Conservation (phyloP, 2,329 filamentous ascomycete species). For the Hymenotorrendiella dingleyae region DNA sequence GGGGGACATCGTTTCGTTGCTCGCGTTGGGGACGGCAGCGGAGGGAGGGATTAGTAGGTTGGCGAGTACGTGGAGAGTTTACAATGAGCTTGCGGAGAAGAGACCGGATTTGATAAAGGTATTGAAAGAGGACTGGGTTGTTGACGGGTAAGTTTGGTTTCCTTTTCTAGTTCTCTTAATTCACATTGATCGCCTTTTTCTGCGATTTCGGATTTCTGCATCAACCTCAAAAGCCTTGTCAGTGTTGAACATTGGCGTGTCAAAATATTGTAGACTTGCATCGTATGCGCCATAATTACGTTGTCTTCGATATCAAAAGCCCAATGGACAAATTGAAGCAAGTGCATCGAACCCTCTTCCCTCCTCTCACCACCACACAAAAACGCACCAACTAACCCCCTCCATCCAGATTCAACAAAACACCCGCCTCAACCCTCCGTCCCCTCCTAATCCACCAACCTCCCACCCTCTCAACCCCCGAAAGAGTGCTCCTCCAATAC, state of each 20-base stretch:
- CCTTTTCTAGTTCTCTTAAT: too few species aligned
- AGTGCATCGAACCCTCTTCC: too few species aligned
- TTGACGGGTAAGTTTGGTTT: slow-evolving; percentile 35
- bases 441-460: slow-evolving; percentile 52
- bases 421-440: too few species aligned
- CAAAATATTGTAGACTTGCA: too few species aligned
- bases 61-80: slow-evolving; percentile 46
- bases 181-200: too few species aligned
- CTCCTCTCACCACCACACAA: too few species aligned
- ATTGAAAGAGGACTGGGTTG: slow-evolving; percentile 41
- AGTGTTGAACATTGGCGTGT: too few species aligned
- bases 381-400: too few species aligned
- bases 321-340: slow-evolving; percentile 42
- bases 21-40: slow-evolving; percentile 39
- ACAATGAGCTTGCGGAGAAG: slow-evolving; percentile 47
- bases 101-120: slow-evolving; percentile 48
- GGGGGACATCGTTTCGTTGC: slow-evolving; percentile 47
- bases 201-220: too few species aligned
- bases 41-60: slow-evolving; percentile 47
- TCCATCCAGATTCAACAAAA: too few species aligned
- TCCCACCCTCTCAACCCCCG: slow-evolving; percentile 37
- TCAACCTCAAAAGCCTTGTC: too few species aligned
- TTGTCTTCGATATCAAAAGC: slow-evolving; percentile 45
- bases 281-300: too few species aligned
- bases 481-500: slow-evolving; percentile 55